Evolutionary conservation across 2,329 filamentous ascomycete genomes (phyloP), one percentile per base, ranked within the genome.

Genomic region (Sarocladiaceae sp.): DNA sequence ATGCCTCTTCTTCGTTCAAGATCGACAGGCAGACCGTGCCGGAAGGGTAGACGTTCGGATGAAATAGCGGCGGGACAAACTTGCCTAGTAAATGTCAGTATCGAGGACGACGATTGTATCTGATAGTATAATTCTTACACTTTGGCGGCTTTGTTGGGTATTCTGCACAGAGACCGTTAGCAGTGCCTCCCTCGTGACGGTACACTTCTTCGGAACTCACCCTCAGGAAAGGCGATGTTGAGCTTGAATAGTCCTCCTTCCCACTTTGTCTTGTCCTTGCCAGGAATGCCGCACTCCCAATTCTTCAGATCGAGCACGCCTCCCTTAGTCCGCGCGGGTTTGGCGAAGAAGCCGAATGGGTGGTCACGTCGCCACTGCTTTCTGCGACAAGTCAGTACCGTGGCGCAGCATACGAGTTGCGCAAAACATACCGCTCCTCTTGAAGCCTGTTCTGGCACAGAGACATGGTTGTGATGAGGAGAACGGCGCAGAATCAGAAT

Each of bases 61-160:
- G 94, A 75, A 99, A 99, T 36, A 99, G 83, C 20, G 94, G 93
- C 12, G 94, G 94, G 0, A 87, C 83, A 66, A 99, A 99, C 80
- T 96, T 97, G 84, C 92, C 92, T 96, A 28, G 23, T 26, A 17
- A 17, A 25, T 52, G 31, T 20, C 40, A 10, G 15, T 12, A 29
- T 33, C 33, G 25, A 15, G 26, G 12, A 74, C 29, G 29, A 33
- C 10, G 29, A 33, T 33, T 33, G 8, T 15, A 15, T 15, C 12
- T 23, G 15, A 36, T 36, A 7, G 7, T n/a, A n/a, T 22, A 7
- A 42, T 48, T 3, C 87, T 70, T 83, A 96, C 94, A 99, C 74
- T 99, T 99, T 1, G 94, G 94, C 28, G 94, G 94, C 71, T 99
- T 99, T 50, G 95, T 99, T 15, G 94, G 94, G 69, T 99, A 99